phyloP scores from a whole-genome alignment of 2,329 filamentous ascomycete genomes.

The Diaporthe vexans region DNA sequence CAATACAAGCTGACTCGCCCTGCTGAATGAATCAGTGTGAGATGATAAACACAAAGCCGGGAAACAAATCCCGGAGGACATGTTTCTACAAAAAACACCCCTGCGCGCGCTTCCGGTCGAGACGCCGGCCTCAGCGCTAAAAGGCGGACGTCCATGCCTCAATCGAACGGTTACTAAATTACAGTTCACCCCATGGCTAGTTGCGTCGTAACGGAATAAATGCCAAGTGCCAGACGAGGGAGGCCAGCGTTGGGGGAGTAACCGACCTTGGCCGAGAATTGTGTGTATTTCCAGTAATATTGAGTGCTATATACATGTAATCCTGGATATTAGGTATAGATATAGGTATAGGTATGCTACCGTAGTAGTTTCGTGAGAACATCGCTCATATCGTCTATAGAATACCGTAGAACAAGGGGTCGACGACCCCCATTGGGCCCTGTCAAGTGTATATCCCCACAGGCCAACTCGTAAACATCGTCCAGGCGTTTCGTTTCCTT shows the following conservation, averaged over 20 bases:
- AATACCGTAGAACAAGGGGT: neutral
- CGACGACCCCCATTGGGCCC: neutral
- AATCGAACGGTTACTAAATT: conserved; percentile 2
- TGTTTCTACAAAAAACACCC: no score
- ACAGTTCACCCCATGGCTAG: neutral
- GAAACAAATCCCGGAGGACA: neutral
- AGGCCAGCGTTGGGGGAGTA: neutral
- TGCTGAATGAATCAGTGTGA: neutral
- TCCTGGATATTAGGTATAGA: conserved; percentile 10
- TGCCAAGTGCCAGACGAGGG: neutral
- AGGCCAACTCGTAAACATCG: neutral
- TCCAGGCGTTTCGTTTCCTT: conserved; percentile 31
- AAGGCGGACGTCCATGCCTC: neutral
- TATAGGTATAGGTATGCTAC: neutral
- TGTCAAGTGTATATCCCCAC: neutral
- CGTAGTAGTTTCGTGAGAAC: conserved; percentile 17
- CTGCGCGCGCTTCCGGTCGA: neutral
- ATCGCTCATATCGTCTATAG: conserved; percentile 25
- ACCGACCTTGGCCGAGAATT: neutral
- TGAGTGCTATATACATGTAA: conserved; percentile 7
- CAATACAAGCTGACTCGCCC: neutral
- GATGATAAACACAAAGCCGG: neutral
- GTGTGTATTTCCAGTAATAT: conserved; percentile 11
- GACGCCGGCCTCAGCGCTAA: conserved; percentile 19
- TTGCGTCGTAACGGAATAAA: neutral